Conservation (phyloP, 2,329 filamentous ascomycete genomes). For the Ceratocystis destructans region DNA sequence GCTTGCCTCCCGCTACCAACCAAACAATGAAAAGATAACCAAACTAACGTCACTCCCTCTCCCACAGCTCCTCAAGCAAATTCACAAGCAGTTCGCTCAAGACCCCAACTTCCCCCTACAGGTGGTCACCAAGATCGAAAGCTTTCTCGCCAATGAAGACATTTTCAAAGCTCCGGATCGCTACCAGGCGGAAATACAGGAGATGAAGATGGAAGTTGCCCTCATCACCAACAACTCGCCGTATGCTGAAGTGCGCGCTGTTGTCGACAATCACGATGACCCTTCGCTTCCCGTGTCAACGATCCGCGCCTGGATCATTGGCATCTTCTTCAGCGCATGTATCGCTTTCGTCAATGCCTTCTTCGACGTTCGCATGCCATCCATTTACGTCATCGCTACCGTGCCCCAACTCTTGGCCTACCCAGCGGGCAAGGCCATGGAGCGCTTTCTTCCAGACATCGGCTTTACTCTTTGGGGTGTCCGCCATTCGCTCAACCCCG, state of each 20-base stretch:
- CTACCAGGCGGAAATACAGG: conserved; percentile 32
- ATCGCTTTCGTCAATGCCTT: conserved; percentile 40
- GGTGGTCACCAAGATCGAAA: conserved; percentile 27
- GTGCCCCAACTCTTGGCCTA: conserved; percentile 42
- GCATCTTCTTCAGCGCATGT: conserved; percentile 33
- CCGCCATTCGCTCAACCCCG: conserved; percentile 31
- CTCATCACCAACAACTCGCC: conserved; percentile 41
- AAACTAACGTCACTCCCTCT: background rate
- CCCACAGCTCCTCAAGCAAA: conserved; percentile 26
- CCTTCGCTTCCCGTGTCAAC: conserved; percentile 36
- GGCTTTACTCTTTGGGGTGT: conserved; percentile 30
- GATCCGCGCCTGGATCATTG: conserved; percentile 39
- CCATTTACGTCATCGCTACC: conserved; percentile 37
- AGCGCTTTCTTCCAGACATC: conserved; percentile 32
- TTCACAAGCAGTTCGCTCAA: conserved; percentile 26
- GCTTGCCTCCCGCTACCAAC: background rate
- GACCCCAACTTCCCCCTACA: conserved; percentile 30
- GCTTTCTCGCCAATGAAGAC: conserved; percentile 24
- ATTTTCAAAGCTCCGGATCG: conserved; percentile 30
- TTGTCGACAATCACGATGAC: conserved; percentile 42
- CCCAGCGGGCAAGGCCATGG: conserved; percentile 35
- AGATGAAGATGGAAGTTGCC: conserved; percentile 40
- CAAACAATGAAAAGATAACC: background rate
- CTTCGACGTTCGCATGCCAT: conserved; percentile 40
- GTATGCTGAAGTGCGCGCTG: conserved; percentile 41